phyloP scores from a whole-genome alignment of 2,329 filamentous ascomycete genomes.

The Alternaria sp. region DNA sequence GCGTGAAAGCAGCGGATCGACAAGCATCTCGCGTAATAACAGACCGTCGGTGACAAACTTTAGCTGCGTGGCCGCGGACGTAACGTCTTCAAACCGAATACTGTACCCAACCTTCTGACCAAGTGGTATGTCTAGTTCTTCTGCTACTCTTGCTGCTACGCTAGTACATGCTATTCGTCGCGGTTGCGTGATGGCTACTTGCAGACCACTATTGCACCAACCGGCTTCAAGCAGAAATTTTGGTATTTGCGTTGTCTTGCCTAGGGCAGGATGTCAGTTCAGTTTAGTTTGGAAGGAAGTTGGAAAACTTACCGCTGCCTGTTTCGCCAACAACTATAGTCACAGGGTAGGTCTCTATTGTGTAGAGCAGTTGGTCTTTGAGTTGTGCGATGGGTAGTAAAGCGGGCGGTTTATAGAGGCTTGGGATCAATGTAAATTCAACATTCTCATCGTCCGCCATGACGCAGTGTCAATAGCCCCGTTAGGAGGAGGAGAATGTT shows the following conservation, averaged over 20 bases:
- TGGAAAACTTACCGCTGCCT: conserved; percentile 65
- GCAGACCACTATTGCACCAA: conserved; percentile 84
- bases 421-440: conserved; percentile 69
- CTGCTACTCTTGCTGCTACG: conserved; percentile 67
- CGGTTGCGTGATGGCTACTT: conserved; percentile 83
- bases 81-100: conserved; percentile 90
- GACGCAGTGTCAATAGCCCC: neutral
- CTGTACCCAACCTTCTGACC: conserved; percentile 90
- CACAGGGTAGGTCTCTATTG: conserved; percentile 83
- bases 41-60: conserved; percentile 97
- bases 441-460: conserved; percentile 53
- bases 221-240: conserved; percentile 88
- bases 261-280: conserved; percentile 56
- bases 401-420: conserved; percentile 83
- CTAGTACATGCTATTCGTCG: conserved; percentile 28
- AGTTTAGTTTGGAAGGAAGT: accelerated
- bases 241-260: conserved; percentile 92
- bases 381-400: conserved; percentile 89
- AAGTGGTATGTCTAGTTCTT: conserved; percentile 84
- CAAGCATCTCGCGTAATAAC: conserved; percentile 87
- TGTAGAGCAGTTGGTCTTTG: conserved; percentile 79
- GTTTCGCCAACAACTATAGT: conserved; percentile 93
- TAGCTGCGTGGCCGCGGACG: conserved; percentile 82
- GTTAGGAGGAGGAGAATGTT: neutral
- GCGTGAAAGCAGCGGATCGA: conserved; percentile 87